These are phyloP conservation scores for Solanum dulcamara DNA, from an alignment of 257 asterid genomes.

Conservation along the genomic window DNA sequence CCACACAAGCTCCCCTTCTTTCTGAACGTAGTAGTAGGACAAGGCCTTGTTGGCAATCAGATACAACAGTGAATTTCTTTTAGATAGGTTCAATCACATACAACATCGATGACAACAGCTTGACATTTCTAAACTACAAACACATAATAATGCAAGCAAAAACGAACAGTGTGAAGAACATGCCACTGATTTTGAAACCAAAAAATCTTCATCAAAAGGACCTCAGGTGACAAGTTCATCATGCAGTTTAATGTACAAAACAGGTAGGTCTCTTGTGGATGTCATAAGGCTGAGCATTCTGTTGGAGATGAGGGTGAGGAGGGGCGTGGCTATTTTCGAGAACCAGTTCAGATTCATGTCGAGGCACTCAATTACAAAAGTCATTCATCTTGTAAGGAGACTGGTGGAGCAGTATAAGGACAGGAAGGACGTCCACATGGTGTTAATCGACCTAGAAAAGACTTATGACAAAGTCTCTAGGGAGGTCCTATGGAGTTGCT, in stretches of 20 bases:
- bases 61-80: not conserved
- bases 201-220: not conserved
- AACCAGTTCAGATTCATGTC: not conserved
- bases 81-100: not conserved
- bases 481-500: not conserved
- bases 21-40: not conserved
- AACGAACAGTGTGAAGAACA: not conserved
- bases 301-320: not conserved
- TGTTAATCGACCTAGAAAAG: not conserved
- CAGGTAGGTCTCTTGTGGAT: not conserved
- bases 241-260: not conserved
- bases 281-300: not conserved
- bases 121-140: not conserved
- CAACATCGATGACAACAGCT: not conserved
- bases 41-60: not conserved
- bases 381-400: not conserved
- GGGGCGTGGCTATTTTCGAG: not conserved
- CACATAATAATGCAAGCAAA: not conserved
- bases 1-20: not conserved
- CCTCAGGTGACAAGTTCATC: not conserved
- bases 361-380: not conserved
- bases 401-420: not conserved
- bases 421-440: not conserved
- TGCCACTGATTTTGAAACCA: not conserved
- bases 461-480: not conserved